Base-by-base conservation (phyloP, 2,329 filamentous ascomycete genomes). In the Nemania abortiva region DNA sequence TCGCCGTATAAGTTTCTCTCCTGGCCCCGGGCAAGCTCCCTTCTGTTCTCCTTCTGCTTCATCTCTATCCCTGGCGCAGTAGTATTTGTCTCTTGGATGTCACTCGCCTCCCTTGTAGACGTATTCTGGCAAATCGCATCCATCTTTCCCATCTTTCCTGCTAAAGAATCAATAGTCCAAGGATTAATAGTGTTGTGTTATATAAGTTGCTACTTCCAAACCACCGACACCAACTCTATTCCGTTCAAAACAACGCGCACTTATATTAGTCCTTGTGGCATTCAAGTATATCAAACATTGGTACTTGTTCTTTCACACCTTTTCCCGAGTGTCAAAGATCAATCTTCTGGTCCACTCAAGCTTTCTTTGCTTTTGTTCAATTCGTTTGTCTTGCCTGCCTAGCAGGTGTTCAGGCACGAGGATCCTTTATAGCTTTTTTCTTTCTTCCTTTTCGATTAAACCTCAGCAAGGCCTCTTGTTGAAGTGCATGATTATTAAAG, bases 181-280 rank as follows among this genome's bases (percentile, higher is more conserved):
- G 24, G 24, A 27, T 27, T 27, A 5, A 5, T 27, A 27, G 24
- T 27, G 5, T 27, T 27, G 24, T 27, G 24, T 27, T 27, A 2
- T 27, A 27, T 27, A 27, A 27, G 24, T 27, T 27, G 47, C 2
- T 49, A 22, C 5, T 42, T 9, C 39, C 18, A 11, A 6, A 42
- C 2, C 10, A 42, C 3, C 11, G 18, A 18, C 4, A 13, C 11
- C 11, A 13, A n/a, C 4, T 55, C 27, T 11, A 13, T 27, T 63
- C 7, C 7, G 6, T 29, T 58, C 27, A 24, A 45, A 39, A 47
- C 15, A 10, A 34, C 50, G 24, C 6, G 5, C 15, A 65, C 27
- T 70, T 70, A 70, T 70, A 70, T 54, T 37, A n/a, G 24, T 22
- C 24, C 5, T 10, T 31, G 4, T 18, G 29, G 37, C 49, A 24